These are phyloP conservation scores for Suillus paluster DNA, from an alignment of 768 basidiomycete species.

Conservation along the genomic window DNA sequence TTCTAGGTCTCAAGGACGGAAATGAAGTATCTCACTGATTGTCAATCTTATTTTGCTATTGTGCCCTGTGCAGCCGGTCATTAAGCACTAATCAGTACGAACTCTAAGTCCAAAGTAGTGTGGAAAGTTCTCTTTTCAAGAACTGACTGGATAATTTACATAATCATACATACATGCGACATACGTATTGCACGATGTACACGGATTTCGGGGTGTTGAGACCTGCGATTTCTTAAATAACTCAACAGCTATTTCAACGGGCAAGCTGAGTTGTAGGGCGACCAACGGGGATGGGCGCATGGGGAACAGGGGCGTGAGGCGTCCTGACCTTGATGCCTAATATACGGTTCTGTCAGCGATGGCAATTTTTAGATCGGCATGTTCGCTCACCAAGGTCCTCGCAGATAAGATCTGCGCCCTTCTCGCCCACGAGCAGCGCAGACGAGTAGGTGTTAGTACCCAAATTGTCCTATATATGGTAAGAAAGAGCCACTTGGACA, in stretches of 20 bases:
- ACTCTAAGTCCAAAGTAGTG: background rate
- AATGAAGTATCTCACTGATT: background rate
- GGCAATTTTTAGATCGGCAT: background rate
- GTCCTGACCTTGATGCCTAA: constrained; percentile 63
- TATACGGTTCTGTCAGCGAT: constrained; percentile 12
- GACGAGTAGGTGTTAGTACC: constrained; percentile 78
- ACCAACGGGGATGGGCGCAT: constrained; percentile 62
- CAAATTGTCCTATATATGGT: constrained; percentile 57
- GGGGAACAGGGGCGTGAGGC: constrained; percentile 72
- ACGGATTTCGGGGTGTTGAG: background rate
- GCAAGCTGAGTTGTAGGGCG: constrained; percentile 49
- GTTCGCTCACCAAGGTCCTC: constrained; percentile 61
- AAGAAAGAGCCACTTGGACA: background rate
- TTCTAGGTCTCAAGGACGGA: background rate
- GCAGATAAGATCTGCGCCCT: constrained; percentile 62
- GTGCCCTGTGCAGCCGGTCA: background rate
- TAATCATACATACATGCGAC: background rate
- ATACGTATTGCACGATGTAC: background rate
- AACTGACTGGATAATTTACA: background rate
- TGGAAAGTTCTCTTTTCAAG: background rate
- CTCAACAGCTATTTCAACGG: constrained; percentile 12
- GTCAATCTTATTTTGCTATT: background rate
- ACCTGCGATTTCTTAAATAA: background rate
- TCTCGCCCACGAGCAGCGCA: constrained; percentile 71
- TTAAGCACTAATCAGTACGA: background rate